Percentiles rank a stretch among this genome's conserved stretches.
Conservation (phyloP, 352 stramenopile genomes). For the Paralagenidium karlingii region DNA sequence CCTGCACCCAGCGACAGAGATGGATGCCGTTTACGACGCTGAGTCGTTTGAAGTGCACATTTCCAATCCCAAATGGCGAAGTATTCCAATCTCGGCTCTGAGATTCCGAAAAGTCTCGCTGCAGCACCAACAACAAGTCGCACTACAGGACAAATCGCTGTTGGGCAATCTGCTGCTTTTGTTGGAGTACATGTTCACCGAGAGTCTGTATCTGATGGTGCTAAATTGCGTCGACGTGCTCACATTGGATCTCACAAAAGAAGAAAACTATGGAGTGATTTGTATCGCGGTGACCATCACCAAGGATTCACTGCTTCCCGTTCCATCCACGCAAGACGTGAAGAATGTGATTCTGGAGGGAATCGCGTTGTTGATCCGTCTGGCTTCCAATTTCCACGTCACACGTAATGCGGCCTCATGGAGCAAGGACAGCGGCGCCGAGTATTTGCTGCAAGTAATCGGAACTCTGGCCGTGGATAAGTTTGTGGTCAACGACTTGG, state of each 20-base stretch:
- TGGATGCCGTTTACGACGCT: constrained; percentile 34
- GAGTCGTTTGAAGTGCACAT: constrained; percentile 27
- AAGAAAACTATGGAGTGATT: constrained; percentile 24
- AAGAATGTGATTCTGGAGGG: constrained; percentile 38
- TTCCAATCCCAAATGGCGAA: constrained; percentile 49
- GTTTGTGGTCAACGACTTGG: no score
- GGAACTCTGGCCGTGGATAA: no score
- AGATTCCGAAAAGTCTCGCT: constrained; percentile 16
- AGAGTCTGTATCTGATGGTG: constrained; percentile 58
- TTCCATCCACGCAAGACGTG: constrained; percentile 28
- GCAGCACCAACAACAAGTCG: constrained; percentile 22
- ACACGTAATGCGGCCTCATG: constrained; percentile 42
- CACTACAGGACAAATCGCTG: constrained; percentile 25
- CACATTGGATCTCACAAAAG: constrained; percentile 14
- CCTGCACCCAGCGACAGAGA: constrained; percentile 20
- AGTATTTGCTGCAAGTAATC: not conserved
- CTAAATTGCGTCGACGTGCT: constrained; percentile 21
- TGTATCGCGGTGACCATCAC: constrained; percentile 35
- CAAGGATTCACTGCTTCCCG: constrained; percentile 20
- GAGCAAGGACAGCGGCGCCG: constrained; percentile 19
- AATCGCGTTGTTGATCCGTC: constrained; percentile 31
- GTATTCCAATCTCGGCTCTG: constrained; percentile 32
- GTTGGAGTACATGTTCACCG: constrained; percentile 59
- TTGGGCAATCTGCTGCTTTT: constrained; percentile 37
- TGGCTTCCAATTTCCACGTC: constrained; percentile 48